Conservation (phyloP, 1,284 basidiomycete genomes). For the Leccinum brunneo-olivaceum region DNA sequence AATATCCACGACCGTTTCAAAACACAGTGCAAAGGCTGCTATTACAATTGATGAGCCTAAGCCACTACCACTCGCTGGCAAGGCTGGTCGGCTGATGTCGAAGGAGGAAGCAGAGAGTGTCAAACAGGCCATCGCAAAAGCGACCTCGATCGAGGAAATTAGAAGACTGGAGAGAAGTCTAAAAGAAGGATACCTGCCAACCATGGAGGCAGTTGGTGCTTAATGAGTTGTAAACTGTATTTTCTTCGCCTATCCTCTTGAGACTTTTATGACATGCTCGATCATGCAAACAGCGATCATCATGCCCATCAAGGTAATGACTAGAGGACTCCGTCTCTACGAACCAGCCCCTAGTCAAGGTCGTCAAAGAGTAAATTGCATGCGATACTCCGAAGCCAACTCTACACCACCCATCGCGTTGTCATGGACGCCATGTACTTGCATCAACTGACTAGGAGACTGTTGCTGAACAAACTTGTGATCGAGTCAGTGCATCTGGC, state of each 20-base stretch:
- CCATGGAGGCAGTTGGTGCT: constrained; percentile 68
- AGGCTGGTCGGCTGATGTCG: constrained; percentile 82
- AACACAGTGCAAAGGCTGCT: constrained; percentile 49
- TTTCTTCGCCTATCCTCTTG: constrained; percentile 17
- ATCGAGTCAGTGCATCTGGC: too few relatives aligned
- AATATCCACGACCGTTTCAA: constrained; percentile 67
- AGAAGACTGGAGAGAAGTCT: constrained; percentile 82
- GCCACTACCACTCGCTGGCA: constrained; percentile 47
- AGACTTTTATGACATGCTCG: neutral
- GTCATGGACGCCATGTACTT: too few relatives aligned
- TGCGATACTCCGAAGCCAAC: too few relatives aligned
- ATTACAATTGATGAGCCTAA: constrained; percentile 71
- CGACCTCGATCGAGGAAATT: constrained; percentile 88
- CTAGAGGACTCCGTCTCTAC: neutral
- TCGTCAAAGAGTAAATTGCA: too few relatives aligned
- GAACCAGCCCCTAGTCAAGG: constrained; percentile 22
- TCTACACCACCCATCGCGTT: too few relatives aligned
- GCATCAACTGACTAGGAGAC: too few relatives aligned
- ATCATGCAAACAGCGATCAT: neutral
- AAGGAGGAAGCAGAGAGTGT: constrained; percentile 89
- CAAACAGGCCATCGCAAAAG: constrained; percentile 84
- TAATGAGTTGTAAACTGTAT: constrained; percentile 34
- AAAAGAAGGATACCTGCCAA: constrained; percentile 79
- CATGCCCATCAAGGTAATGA: neutral
- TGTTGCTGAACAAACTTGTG: too few relatives aligned